Base-by-base conservation (phyloP, 2,329 filamentous ascomycete species). In the Ophiocordyceps sinensis region DNA sequence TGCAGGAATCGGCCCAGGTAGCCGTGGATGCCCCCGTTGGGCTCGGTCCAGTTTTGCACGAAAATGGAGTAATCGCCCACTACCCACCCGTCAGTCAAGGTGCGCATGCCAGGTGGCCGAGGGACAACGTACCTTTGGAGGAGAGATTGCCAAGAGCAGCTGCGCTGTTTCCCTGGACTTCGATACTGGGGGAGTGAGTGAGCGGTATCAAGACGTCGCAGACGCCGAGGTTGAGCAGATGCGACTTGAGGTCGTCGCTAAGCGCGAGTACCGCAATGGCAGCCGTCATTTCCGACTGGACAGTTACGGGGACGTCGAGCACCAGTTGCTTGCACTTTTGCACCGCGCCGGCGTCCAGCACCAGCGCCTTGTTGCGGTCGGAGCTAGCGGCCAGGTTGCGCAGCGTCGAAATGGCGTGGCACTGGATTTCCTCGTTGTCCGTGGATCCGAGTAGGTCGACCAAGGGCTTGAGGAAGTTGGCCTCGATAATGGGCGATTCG, bases 221-320 rank as follows among this genome's bases (percentile, higher is more conserved):
- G 1, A 98, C 89, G 19, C 89, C 91, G 2, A 96, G 73, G 45
- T 85, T 88, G 41, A 98, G 67, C 12, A 98, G 73, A 56, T 94
- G 85, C 5, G 84, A 78, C 65, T 98, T 98, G 44, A 98, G 73
- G 48, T 98, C 91, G 53, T 98, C 91, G 52, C 89, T 95, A 40
- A 98, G 67, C 15, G 91, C 91, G 47, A 98, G 72, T 13, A 98
- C 91, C 31, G 91, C 91, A 61, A 98, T 95, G 1, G 91, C 91
- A n/a, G 91, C 91, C 5, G 91, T 98, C 91, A 98, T 98, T 62
- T 98, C 91, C 2, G 88, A 95, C 59, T 98, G 91, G 3, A 98
- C 91, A 32, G 85, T 89, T 38, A 96, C 73, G 0, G 91, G 87
- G 3, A 96, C 91, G 42, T 93, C 82, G 15, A 98, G 70, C 21